Conservation (phyloP, 2,329 filamentous ascomycete species). For the Aspergillus melleus region DNA sequence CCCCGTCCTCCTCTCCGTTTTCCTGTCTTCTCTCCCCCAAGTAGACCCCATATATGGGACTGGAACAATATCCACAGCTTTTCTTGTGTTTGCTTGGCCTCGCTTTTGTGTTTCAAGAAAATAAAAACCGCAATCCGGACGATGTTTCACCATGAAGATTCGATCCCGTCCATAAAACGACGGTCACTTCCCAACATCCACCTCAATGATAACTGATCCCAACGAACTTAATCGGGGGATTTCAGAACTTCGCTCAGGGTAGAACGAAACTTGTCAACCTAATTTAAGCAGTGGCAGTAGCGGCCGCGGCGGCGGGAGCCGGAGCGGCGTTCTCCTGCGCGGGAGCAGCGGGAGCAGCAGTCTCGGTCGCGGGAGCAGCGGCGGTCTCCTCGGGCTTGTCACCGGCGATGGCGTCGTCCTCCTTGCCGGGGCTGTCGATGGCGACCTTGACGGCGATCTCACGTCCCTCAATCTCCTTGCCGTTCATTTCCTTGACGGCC, state of each 20-base stretch:
- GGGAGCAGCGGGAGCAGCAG: slow-evolving; percentile 31
- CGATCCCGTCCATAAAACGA: slow-evolving; percentile 6
- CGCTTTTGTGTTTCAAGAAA: slow-evolving; percentile 12
- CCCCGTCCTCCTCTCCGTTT: neutral
- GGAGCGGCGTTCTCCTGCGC: slow-evolving; percentile 37
- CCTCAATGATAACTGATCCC: slow-evolving; percentile 10
- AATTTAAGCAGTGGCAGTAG: slow-evolving; percentile 40
- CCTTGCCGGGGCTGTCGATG: slow-evolving; percentile 99
- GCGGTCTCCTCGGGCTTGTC: slow-evolving; percentile 45
- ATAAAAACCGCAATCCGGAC: slow-evolving; percentile 12
- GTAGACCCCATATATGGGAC: slow-evolving; percentile 21
- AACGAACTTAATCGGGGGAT: slow-evolving; percentile 5
- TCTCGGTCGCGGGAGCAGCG: slow-evolving; percentile 40
- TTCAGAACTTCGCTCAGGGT: slow-evolving; percentile 16
- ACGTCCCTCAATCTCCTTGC: slow-evolving; percentile 97
- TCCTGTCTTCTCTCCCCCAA: slow-evolving; percentile 18
- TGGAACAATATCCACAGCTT: slow-evolving; percentile 27
- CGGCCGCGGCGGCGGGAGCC: slow-evolving; percentile 40
- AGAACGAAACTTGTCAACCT: slow-evolving; percentile 21
- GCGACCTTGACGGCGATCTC: slow-evolving; percentile 99
- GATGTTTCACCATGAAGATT: slow-evolving; percentile 25
- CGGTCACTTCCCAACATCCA: neutral
- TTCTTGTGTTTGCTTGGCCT: slow-evolving; percentile 10
- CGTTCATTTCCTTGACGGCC: slow-evolving; percentile 97
- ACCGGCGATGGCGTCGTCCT: slow-evolving; percentile 68